These are phyloP conservation scores for Vinca minor DNA, from an alignment of 257 asterid genomes.

Conservation along the genomic window DNA sequence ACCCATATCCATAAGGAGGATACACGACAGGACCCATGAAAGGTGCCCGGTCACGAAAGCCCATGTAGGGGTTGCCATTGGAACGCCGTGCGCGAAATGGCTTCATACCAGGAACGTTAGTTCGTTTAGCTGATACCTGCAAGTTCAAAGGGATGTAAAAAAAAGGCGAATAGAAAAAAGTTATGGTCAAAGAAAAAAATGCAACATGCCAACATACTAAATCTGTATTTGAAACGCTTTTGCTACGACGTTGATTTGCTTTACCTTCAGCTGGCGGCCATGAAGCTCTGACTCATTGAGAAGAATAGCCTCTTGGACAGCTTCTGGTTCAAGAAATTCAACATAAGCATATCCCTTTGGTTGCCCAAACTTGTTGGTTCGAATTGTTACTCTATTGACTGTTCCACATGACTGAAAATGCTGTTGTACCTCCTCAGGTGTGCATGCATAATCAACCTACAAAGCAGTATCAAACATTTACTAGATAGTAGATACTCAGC, in stretches of 20 bases:
- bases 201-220: neutral
- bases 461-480: slow-evolving; percentile 9
- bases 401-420: slow-evolving; percentile 81
- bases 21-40: slow-evolving; percentile 38
- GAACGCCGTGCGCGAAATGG: slow-evolving; percentile 52
- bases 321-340: slow-evolving; percentile 72
- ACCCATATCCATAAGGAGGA: slow-evolving; percentile 69
- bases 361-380: slow-evolving; percentile 67
- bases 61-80: slow-evolving; percentile 43
- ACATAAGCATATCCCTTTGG: slow-evolving; percentile 82
- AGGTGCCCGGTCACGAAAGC: slow-evolving; percentile 43
- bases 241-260: neutral
- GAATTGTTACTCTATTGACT: slow-evolving; percentile 70
- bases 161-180: neutral
- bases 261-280: slow-evolving; percentile 75
- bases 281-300: slow-evolving; percentile 77
- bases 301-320: slow-evolving; percentile 63
- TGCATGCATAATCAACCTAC: slow-evolving; percentile 74
- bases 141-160: neutral
- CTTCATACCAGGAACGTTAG: slow-evolving; percentile 78
- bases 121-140: slow-evolving; percentile 70
- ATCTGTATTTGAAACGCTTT: neutral
- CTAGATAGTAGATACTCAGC: neutral
- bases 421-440: slow-evolving; percentile 82
- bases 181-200: neutral